A percentile compares a stretch with the other conserved stretches of the same genome.
Conservation (phyloP, 441 rosid species). For the Cnidoscolus chayamansa region DNA sequence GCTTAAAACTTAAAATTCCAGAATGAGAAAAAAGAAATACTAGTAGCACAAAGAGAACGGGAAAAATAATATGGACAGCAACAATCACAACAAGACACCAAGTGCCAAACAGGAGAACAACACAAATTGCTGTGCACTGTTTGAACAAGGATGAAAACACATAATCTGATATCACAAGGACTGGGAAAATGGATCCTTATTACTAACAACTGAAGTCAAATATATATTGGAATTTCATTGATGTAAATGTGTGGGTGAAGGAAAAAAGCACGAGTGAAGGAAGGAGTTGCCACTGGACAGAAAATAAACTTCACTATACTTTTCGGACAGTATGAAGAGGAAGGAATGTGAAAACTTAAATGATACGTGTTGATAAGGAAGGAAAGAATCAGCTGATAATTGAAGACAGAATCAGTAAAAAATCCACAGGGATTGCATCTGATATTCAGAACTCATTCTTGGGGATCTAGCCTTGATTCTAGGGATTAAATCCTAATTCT, state of each 20-base stretch:
- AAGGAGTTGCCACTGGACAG: background rate
- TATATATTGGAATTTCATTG: background rate
- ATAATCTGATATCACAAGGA: background rate
- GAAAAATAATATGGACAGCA: background rate
- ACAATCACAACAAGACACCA: background rate
- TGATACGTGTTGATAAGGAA: no score
- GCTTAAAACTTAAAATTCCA: constrained; percentile 26
- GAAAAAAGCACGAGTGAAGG: background rate
- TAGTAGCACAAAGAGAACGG: background rate
- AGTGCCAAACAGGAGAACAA: background rate
- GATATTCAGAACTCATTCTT: no score
- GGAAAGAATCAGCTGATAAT: no score
- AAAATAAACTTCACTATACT: no score
- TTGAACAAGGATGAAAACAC: background rate
- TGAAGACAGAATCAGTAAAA: no score
- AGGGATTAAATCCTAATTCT: no score
- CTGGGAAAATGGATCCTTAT: background rate
- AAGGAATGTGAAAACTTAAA: background rate
- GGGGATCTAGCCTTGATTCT: no score
- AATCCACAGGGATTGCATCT: no score
- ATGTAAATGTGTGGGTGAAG: background rate
- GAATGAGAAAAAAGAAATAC: constrained; percentile 10
- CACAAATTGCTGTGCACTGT: background rate
- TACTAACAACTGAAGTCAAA: background rate
- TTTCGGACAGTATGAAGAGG: background rate